phyloP scores from a whole-genome alignment of 2,329 filamentous ascomycete genomes.

The Xylaria sp. region DNA sequence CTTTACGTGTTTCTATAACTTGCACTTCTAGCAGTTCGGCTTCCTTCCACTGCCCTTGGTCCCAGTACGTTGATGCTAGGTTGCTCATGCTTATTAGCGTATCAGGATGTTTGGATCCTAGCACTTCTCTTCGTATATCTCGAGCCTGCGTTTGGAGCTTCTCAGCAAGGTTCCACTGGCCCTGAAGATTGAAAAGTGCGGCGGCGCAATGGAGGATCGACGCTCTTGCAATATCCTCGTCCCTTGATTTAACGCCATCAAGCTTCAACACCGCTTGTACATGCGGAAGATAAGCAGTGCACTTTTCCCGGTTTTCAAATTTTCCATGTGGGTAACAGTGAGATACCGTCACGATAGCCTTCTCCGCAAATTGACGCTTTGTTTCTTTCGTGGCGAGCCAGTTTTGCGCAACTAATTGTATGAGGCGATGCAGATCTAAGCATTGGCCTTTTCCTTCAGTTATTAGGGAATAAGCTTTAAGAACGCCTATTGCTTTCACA shows the following conservation, averaged over 20 bases:
- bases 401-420: conserved; percentile 48
- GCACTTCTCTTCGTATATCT: neutral
- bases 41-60: neutral
- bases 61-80: neutral
- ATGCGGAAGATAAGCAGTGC: conserved; percentile 43
- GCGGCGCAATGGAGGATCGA: neutral
- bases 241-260: conserved; percentile 22
- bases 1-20: neutral
- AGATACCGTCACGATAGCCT: conserved; percentile 40
- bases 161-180: neutral
- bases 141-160: neutral
- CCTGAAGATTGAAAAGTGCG: neutral
- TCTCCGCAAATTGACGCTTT: conserved; percentile 26
- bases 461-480: conserved; percentile 14
- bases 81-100: neutral
- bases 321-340: conserved; percentile 38
- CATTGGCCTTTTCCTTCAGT: conserved; percentile 25
- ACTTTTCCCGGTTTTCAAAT: conserved; percentile 34
- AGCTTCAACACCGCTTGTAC: conserved; percentile 37
- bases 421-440: conserved; percentile 49
- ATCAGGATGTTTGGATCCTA: neutral
- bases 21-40: neutral
- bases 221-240: conserved; percentile 27
- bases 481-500: conserved; percentile 4
- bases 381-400: conserved; percentile 43